phyloP scores from a whole-genome alignment of 1,284 basidiomycete species.

The Puccinia triticina region DNA sequence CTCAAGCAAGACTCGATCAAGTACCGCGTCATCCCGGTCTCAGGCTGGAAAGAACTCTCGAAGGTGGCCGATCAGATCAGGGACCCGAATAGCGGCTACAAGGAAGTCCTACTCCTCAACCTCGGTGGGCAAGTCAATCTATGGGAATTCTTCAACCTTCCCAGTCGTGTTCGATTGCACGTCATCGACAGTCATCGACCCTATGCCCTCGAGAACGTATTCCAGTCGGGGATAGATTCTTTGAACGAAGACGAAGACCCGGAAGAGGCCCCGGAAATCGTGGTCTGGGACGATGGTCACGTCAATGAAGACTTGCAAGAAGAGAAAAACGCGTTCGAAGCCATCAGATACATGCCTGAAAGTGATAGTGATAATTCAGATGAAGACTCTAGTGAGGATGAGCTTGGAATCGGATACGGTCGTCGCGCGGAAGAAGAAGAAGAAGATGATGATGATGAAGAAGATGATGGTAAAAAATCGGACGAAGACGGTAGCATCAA shows the following conservation, averaged over 20 bases:
- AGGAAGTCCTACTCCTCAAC: conserved; percentile 77
- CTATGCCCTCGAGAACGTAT: conserved; percentile 85
- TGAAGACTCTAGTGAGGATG: conserved; percentile 33
- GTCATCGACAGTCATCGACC: conserved; percentile 93
- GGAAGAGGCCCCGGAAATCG: conserved; percentile 9
- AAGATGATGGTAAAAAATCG: conserved; percentile 4
- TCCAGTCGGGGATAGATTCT: conserved; percentile 63
- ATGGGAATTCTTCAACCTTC: conserved; percentile 64
- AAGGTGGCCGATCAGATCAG: conserved; percentile 32
- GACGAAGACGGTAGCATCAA: conserved; percentile 6
- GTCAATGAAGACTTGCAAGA: conserved; percentile 19
- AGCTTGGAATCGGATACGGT: conserved; percentile 37
- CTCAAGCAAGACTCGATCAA: conserved; percentile 43
- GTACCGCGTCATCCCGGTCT: conserved; percentile 38
- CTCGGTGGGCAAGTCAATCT: conserved; percentile 88
- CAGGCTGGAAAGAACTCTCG: conserved; percentile 44
- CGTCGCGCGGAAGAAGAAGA: conserved; percentile 15
- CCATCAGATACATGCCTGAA: conserved; percentile 32
- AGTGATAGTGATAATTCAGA: conserved; percentile 34
- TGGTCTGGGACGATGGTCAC: conserved; percentile 46
- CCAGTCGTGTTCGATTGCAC: conserved; percentile 69
- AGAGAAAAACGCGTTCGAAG: conserved; percentile 31
- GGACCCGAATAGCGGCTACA: conserved; percentile 23
- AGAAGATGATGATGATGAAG: conserved; percentile 11
- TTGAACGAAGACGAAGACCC: not conserved